Evolutionary conservation across 805 yeast species (phyloP).

Genomic region (Kuraishia cidri): DNA sequence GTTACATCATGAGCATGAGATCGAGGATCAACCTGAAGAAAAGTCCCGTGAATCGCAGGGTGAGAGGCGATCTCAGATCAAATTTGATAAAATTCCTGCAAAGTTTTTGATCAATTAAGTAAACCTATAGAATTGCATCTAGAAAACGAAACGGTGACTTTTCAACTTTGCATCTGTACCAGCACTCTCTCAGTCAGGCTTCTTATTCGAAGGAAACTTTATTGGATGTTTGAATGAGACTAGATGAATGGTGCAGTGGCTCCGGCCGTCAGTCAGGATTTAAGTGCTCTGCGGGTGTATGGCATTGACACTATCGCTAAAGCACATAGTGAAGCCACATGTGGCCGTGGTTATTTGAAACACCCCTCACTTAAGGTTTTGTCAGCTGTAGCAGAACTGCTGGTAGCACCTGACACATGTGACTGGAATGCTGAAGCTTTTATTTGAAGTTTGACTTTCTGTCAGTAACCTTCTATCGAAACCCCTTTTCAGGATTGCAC

Average conservation of each 20-base stretch:
- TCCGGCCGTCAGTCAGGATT: too few species aligned
- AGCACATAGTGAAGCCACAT: too few species aligned
- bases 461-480: slow-evolving; percentile 25
- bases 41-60: slow-evolving; percentile 5
- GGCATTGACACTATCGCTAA: too few species aligned
- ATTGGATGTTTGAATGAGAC: too few species aligned
- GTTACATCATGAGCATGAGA: slow-evolving; percentile 79
- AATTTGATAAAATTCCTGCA: slow-evolving; percentile 11
- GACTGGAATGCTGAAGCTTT: slow-evolving; percentile 14
- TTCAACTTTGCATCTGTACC: slow-evolving; percentile 1
- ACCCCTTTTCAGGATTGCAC: slow-evolving; percentile 45
- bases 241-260: too few species aligned
- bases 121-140: not conserved
- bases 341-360: too few species aligned
- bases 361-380: not conserved
- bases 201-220: too few species aligned
- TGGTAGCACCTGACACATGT: slow-evolving; percentile 26
- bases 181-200: too few species aligned
- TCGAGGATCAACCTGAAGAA: slow-evolving; percentile 37
- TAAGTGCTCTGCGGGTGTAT: too few species aligned
- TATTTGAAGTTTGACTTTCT: not conserved
- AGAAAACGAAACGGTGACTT: too few species aligned
- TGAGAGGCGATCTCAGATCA: slow-evolving; percentile 9
- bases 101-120: slow-evolving; percentile 7
- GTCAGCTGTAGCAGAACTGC: slow-evolving; percentile 28